These are phyloP conservation scores for Setaria italica DNA, from an alignment of 202 grass and related monocot genomes.

Conservation along the genomic window DNA sequence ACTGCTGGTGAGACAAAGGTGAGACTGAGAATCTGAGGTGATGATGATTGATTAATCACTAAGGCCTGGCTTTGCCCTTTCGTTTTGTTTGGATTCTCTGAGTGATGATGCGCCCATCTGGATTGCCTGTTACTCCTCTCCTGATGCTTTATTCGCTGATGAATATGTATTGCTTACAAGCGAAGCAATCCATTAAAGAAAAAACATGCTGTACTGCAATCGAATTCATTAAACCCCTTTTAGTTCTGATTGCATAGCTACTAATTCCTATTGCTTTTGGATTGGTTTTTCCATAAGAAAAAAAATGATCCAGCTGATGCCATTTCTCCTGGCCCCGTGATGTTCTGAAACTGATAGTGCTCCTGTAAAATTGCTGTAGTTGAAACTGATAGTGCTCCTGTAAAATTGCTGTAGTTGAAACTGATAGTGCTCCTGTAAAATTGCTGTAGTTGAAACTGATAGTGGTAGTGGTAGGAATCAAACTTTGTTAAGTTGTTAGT, in stretches of 20 bases:
- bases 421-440: background rate
- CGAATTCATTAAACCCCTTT: slow-evolving; percentile 18
- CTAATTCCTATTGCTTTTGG: background rate
- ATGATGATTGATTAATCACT: slow-evolving; percentile 60
- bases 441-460: slow-evolving; percentile 4
- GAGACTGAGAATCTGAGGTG: slow-evolving; percentile 36
- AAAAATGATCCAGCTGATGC: background rate
- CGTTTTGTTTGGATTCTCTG: slow-evolving; percentile 42
- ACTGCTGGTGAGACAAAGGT: slow-evolving; percentile 42
- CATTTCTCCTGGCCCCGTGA: background rate
- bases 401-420: slow-evolving; percentile 8
- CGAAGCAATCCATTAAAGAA: slow-evolving; percentile 35
- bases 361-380: background rate
- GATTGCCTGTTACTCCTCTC: slow-evolving; percentile 28
- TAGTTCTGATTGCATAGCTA: slow-evolving; percentile 2
- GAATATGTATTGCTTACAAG: slow-evolving; percentile 41
- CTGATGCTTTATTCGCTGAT: slow-evolving; percentile 27
- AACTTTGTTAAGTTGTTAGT: background rate
- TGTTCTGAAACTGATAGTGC: background rate
- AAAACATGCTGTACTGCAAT: slow-evolving; percentile 20
- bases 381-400: background rate
- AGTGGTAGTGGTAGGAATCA: background rate
- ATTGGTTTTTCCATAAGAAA: slow-evolving; percentile 20
- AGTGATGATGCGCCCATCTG: slow-evolving; percentile 28
- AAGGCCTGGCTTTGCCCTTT: slow-evolving; percentile 24